Evolutionary conservation across 495 filamentous ascomycete species (phyloP).

Genomic region (Schizothecium vesticola): DNA sequence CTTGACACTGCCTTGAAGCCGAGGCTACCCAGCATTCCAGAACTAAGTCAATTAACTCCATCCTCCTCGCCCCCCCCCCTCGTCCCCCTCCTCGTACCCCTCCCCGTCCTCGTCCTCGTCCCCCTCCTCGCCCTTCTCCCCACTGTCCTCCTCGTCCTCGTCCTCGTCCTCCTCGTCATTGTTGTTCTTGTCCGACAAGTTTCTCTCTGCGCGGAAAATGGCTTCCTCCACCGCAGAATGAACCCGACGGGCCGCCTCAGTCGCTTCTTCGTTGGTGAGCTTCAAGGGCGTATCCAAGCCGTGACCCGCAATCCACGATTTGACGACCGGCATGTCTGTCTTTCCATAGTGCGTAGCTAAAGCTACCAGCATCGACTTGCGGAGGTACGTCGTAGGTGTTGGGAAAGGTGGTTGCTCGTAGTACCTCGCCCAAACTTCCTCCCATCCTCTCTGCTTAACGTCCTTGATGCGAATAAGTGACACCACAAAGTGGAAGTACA

Average conservation of each 20-base stretch:
- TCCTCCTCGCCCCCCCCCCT: too few species aligned
- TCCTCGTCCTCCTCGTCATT: not conserved
- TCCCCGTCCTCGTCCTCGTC: too few species aligned
- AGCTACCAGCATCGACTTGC: too few species aligned
- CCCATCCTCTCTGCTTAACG: too few species aligned
- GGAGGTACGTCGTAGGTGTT: too few species aligned
- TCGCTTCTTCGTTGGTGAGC: not conserved
- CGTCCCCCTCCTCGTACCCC: too few species aligned
- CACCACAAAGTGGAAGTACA: constrained; percentile 18
- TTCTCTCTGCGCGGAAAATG: not conserved
- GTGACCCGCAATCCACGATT: constrained; percentile 9
- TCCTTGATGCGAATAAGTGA: not conserved
- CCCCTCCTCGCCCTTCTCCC: too few species aligned
- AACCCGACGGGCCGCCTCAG: constrained; percentile 8
- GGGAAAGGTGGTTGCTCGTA: too few species aligned
- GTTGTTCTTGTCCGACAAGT: not conserved
- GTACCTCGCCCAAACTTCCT: too few species aligned
- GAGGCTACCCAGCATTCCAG: too few species aligned
- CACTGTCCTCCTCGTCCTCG: not conserved
- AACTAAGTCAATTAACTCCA: too few species aligned
- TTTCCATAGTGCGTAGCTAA: not conserved
- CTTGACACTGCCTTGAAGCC: too few species aligned
- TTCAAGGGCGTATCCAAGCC: not conserved
- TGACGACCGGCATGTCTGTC: not conserved
- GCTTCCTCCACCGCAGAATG: constrained; percentile 1